Evolutionary conservation across 2,329 filamentous ascomycete species (phyloP), one percentile per base, ranked within the genome.

Genomic region (Penicillium sp.): DNA sequence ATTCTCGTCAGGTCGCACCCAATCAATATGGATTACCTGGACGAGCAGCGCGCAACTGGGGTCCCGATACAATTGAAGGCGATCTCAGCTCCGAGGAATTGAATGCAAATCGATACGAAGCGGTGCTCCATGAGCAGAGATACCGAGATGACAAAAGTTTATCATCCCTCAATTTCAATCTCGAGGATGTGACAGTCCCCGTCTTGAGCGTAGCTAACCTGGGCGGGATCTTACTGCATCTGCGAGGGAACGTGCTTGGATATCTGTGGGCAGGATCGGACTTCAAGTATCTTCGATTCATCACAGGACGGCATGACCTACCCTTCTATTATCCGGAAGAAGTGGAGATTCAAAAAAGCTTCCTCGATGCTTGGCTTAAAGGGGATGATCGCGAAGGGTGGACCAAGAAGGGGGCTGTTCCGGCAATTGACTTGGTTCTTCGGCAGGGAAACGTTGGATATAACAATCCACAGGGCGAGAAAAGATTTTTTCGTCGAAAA

Each of bases 271-370:
- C 85, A 0, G 83, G 84, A 0, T 88, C 85, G 1, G 75, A 83
- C 49, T 74, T 84, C 56, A 89, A 89, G 66, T 89, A 85, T 57
- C 75, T 89, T 0, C 80, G 85, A 7, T 82, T 88, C 66, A 86
- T 88, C 60, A 83, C 80, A 0, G 86, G 86, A 1, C 78, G 86
- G 0, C 86, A 89, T 55, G 86, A 89, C 61, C 73, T 89, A 2
- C 86, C 86, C 0, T 88, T 89, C 64, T 89, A 88, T 69, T 87
- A 88, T 61, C 67, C 79, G 1, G 82, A 88, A 36, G 83, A 88
- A 55, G 85, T 87, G 0, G 82, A 86, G 54, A 59, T 89, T 0
- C 86, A 89, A 61, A 76, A 74, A 40, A 82, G 80, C 55, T 89
- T 90, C 64, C 70, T 89, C 0, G 83, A 88, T 54, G 85, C 85